These are phyloP conservation scores for Talaromyces piceae DNA, from an alignment of 2,329 filamentous ascomycete genomes.

Conservation along the genomic window DNA sequence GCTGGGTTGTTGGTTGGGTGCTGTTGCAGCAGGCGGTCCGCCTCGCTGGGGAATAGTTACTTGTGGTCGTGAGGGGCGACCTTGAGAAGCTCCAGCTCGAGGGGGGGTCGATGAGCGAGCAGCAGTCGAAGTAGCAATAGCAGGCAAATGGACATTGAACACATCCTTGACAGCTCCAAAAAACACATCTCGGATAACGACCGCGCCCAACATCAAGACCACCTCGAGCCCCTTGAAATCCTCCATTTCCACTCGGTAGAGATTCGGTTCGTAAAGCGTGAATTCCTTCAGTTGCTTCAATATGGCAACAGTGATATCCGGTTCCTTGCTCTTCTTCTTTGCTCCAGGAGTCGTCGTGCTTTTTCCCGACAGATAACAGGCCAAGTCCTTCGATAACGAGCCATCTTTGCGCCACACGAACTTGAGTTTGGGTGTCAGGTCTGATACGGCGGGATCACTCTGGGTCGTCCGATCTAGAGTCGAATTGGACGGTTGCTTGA, in stretches of 20 bases:
- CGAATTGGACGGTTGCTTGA: constrained; percentile 70
- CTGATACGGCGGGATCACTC: constrained; percentile 50
- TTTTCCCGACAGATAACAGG: constrained; percentile 77
- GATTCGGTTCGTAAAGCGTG: constrained; percentile 88
- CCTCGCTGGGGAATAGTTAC: constrained; percentile 14
- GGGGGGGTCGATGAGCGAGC: neutral
- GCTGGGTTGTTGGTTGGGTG: constrained; percentile 40
- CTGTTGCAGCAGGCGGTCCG: constrained; percentile 13
- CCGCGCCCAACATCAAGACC: constrained; percentile 56
- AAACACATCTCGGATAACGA: constrained; percentile 56
- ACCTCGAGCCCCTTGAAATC: constrained; percentile 91
- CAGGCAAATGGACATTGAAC: constrained; percentile 59
- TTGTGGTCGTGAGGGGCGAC: constrained; percentile 19
- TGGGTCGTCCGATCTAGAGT: constrained; percentile 68
- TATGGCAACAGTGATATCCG: constrained; percentile 89
- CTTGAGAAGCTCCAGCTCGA: neutral
- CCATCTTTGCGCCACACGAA: constrained; percentile 90
- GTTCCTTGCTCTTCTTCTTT: constrained; percentile 74
- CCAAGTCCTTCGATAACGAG: constrained; percentile 77
- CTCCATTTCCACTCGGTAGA: constrained; percentile 83
- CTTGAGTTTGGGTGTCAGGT: constrained; percentile 61
- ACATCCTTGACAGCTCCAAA: constrained; percentile 60
- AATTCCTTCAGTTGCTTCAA: constrained; percentile 70
- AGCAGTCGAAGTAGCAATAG: constrained; percentile 5
- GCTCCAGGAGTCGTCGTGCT: constrained; percentile 55